These are phyloP conservation scores for Suillus decipiens DNA, from an alignment of 768 basidiomycete species.

Conservation along the genomic window DNA sequence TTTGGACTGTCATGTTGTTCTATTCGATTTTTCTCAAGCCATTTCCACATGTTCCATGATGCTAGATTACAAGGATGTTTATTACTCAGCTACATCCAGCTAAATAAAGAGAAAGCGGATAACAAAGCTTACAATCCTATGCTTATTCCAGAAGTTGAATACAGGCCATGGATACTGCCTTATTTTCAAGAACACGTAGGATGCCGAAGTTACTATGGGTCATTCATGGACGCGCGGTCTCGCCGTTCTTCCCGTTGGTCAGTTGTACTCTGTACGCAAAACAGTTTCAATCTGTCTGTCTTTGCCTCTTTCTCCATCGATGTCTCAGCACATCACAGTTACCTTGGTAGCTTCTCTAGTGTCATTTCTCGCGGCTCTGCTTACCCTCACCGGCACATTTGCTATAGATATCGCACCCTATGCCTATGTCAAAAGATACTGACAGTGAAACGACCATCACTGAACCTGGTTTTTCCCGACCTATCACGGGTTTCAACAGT, in stretches of 20 bases:
- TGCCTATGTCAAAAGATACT: constrained; percentile 51
- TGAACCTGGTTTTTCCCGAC: constrained; percentile 52
- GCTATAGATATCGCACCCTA: constrained; percentile 76
- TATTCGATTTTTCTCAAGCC: background rate
- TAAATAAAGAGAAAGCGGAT: background rate
- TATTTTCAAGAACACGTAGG: constrained; percentile 36
- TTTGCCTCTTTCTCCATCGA: constrained; percentile 37
- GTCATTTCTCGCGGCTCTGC: constrained; percentile 66
- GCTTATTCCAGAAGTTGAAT: constrained; percentile 8
- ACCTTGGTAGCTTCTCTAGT: constrained; percentile 45
- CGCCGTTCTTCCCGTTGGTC: constrained; percentile 75
- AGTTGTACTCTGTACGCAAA: constrained; percentile 24
- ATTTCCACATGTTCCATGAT: background rate
- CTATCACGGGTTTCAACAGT: constrained; percentile 8
- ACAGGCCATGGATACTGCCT: constrained; percentile 60
- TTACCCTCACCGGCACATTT: constrained; percentile 75
- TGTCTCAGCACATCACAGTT: constrained; percentile 55
- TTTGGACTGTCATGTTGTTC: background rate
- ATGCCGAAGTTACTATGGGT: constrained; percentile 41
- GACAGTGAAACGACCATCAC: constrained; percentile 51
- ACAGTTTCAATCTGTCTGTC: background rate
- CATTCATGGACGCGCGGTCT: constrained; percentile 74
- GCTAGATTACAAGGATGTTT: background rate
- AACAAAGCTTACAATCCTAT: background rate
- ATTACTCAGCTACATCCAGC: background rate